A percentile compares a stretch with the other conserved stretches of the same genome.
phyloP scores from a whole-genome alignment of 2,329 filamentous ascomycete species.

The Chlorencoelia australis region DNA sequence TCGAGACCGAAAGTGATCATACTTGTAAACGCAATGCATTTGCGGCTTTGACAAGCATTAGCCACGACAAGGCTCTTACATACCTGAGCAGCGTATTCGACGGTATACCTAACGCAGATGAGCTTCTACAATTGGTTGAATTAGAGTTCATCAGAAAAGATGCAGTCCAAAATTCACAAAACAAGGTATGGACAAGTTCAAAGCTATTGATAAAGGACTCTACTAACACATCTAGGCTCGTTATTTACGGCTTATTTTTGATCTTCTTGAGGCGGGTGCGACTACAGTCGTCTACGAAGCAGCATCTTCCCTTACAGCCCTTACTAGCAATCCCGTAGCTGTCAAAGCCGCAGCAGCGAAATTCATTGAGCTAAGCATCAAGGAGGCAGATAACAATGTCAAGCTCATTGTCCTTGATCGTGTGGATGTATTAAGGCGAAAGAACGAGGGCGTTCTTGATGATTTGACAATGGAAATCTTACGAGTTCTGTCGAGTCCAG shows the following conservation, averaged over 20 bases:
- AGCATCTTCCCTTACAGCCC: slow-evolving; percentile 82
- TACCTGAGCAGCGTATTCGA: slow-evolving; percentile 88
- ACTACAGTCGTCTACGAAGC: slow-evolving; percentile 97
- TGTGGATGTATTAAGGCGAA: slow-evolving; percentile 76
- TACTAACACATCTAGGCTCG: slow-evolving; percentile 50
- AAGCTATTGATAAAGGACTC: slow-evolving; percentile 1
- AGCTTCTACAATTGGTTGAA: slow-evolving; percentile 85
- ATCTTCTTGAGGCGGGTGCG: slow-evolving; percentile 83
- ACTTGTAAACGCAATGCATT: slow-evolving; percentile 99
- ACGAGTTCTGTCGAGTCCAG: slow-evolving; percentile 85
- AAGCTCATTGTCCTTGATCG: slow-evolving; percentile 96
- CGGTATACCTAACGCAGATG: slow-evolving; percentile 86
- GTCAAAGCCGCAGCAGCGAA: slow-evolving; percentile 94
- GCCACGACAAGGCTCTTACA: slow-evolving; percentile 81
- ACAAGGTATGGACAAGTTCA: slow-evolving; percentile 55
- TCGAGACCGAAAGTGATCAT: slow-evolving; percentile 81
- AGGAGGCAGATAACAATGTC: slow-evolving; percentile 97
- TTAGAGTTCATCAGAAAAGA: slow-evolving; percentile 97
- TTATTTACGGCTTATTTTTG: slow-evolving; percentile 91
- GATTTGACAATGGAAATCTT: slow-evolving; percentile 96
- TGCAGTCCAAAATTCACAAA: slow-evolving; percentile 85
- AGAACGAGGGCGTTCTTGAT: slow-evolving; percentile 84
- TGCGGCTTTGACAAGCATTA: slow-evolving; percentile 79
- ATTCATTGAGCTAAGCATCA: slow-evolving; percentile 94
- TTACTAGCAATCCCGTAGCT: slow-evolving; percentile 93